Conservation (phyloP, 2,329 filamentous ascomycete species). For the Xylariaceae sp. region DNA sequence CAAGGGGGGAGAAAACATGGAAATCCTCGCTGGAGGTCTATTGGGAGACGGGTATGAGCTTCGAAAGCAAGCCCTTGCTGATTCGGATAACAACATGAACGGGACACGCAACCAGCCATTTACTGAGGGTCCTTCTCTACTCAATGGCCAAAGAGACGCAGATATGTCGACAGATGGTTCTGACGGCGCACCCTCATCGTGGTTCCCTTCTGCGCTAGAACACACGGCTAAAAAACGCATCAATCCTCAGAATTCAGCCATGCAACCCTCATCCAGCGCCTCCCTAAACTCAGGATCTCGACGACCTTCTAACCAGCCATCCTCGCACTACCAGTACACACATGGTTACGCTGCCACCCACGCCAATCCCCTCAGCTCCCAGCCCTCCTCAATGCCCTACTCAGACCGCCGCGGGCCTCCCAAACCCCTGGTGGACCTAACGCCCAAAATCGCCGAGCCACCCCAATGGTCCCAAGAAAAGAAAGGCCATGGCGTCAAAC, state of each 20-base stretch:
- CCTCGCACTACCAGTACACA: constrained; percentile 5
- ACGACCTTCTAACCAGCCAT: constrained; percentile 13
- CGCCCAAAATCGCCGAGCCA: constrained; percentile 26
- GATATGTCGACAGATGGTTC: constrained; percentile 24
- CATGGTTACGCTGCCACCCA: constrained; percentile 10
- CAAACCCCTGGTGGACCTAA: constrained; percentile 30
- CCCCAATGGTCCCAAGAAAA: constrained; percentile 30
- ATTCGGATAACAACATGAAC: constrained; percentile 24
- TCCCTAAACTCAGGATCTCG: background rate
- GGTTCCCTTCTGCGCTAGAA: constrained; percentile 38
- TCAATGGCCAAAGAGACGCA: constrained; percentile 40
- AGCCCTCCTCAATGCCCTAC: constrained; percentile 18
- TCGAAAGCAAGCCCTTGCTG: constrained; percentile 37
- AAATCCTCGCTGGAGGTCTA: constrained; percentile 48
- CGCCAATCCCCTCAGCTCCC: constrained; percentile 22
- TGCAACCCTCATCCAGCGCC: constrained; percentile 24
- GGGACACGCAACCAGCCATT: constrained; percentile 39
- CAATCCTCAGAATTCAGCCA: constrained; percentile 4
- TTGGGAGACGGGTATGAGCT: constrained; percentile 47
- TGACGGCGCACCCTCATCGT: constrained; percentile 30
- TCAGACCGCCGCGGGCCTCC: constrained; percentile 25
- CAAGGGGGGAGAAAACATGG: constrained; percentile 29
- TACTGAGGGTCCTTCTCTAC: constrained; percentile 51
- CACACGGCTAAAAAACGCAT: constrained; percentile 29
- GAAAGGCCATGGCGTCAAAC: constrained; percentile 31